Conservation (phyloP, 331 rosid species). For the Quercus tomentella region DNA sequence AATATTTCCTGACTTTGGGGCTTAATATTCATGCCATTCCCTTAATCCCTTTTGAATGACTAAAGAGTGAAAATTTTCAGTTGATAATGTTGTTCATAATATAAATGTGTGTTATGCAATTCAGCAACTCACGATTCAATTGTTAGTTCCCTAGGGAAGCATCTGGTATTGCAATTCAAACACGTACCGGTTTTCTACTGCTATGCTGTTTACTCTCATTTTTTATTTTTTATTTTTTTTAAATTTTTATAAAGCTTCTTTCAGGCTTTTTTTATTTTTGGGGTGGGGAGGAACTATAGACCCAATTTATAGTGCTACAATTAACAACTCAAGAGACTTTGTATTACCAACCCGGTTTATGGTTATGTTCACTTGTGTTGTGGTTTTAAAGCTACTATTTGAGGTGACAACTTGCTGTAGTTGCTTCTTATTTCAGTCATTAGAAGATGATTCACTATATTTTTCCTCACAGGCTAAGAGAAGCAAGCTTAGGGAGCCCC, state of each 20-base stretch:
- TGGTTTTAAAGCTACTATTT: neutral
- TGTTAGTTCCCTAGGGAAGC: neutral
- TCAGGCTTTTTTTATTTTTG: too few species aligned
- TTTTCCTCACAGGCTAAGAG: conserved; percentile 49
- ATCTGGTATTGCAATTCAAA: neutral
- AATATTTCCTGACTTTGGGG: neutral
- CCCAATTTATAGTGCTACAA: neutral
- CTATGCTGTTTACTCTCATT: too few species aligned
- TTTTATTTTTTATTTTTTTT: too few species aligned
- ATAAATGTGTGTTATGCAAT: neutral
- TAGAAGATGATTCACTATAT: conserved; percentile 6
- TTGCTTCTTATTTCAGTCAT: neutral
- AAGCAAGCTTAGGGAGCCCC: conserved; percentile 30
- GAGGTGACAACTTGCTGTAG: neutral
- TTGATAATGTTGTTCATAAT: neutral
- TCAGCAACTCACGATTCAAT: neutral
- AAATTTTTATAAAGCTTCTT: too few species aligned
- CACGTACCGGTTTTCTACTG: neutral
- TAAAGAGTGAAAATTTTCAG: neutral
- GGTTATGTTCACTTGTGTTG: neutral
- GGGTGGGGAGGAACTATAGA: too few species aligned
- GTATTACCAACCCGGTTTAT: neutral
- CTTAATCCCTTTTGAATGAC: neutral
- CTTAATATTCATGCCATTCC: neutral
- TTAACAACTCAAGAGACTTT: neutral